Base-by-base conservation (phyloP, 2,329 filamentous ascomycete species). In the Tolypocladium capitatum region DNA sequence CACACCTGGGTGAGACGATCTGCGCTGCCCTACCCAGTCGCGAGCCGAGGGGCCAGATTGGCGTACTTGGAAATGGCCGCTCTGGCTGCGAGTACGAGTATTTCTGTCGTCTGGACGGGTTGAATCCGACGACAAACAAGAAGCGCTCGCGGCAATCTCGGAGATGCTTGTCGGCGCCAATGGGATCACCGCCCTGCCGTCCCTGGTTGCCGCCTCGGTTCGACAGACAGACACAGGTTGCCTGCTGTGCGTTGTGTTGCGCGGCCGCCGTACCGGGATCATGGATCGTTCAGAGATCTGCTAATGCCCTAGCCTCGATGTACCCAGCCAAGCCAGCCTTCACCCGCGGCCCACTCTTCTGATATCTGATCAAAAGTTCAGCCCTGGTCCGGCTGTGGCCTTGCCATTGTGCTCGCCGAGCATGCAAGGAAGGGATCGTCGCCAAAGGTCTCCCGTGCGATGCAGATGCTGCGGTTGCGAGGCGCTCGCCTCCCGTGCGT, bases 201-300 rank as follows among this genome's bases (percentile, higher is more conserved):
- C 38, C 38, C 38, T 28, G 14, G 24, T 42, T 18, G 38, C 16
- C 38, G 38, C 38, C 18, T 42, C 24, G 38, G 21, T 42, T 30
- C 16, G 16, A 18, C 38, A 28, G 9, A 41, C 8, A 28, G 24
- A 16, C 24, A 28, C 24, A 13, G 18, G 27, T 42, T 30, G 38
- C 38, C 38, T 41, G 24, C 21, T 14, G 38, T 11, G 38, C 2
- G 21, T 4, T 30, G 28, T 38, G 10, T 38, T 42, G 18, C 28
- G 13, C 20, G 21, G 21, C 21, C 21, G 36, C 36, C 45, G 50
- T 49, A 44, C 58, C 46, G 49, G 58, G 57, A 60, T 58, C 52
- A 56, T 53, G 56, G 54, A 53, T 58, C 52, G 59, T 58, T 58
- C 55, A 56, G 49, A 54, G 49, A 55, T 55, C 51, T n/a, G n/a